Evolutionary conservation across 2,329 filamentous ascomycete species (phyloP), one percentile per base, ranked within the genome.

Genomic region (Talaromyces funiculosus): DNA sequence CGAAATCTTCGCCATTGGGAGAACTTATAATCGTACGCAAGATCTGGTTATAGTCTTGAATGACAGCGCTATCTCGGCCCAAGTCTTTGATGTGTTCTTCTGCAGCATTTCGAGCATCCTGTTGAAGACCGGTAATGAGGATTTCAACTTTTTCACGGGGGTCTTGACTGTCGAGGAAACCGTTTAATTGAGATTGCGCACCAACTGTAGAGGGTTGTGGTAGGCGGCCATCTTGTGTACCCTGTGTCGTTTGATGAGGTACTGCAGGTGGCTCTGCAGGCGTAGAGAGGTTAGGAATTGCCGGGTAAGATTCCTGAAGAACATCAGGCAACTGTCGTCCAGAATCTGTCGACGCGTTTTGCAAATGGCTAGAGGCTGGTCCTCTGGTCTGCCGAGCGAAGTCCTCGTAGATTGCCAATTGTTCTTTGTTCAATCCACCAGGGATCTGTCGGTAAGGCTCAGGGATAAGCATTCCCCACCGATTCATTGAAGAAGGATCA

Each of bases 381-480:
- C 82, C 84, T 60, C 91, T 88, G 29, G 90, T 88, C 71, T 96
- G 91, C 60, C 92, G 84, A 9, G 90, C 91, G 73, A 99, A 99
- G 64, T 97, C 92, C 69, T 97, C 92, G 70, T 99, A 99, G 26
- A 99, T 95, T 10, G 90, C 90, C 79, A 97, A 85, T 70, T 99
- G 94, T 68, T 97, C 91, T 24, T 89, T 83, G 69, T 96, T 97
- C 56, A 99, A 78, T 4, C 93, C 93, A 56, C 83, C 83, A 12
- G 90, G 87, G 38, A 89, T 88, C 66, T 97, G 85, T 69, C 94
- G 92, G 78, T 91, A 99, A 0, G 94, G 94, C 66, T 94, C 90
- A 0, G 93, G 93, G 64, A 99, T 96, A 43, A 92, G 92, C 76
- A 91, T 89, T 7, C 92, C 90, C 92, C 93, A 99, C 55, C 91